Conservation (phyloP, 768 basidiomycete species). For the Hypholoma fasciculare region DNA sequence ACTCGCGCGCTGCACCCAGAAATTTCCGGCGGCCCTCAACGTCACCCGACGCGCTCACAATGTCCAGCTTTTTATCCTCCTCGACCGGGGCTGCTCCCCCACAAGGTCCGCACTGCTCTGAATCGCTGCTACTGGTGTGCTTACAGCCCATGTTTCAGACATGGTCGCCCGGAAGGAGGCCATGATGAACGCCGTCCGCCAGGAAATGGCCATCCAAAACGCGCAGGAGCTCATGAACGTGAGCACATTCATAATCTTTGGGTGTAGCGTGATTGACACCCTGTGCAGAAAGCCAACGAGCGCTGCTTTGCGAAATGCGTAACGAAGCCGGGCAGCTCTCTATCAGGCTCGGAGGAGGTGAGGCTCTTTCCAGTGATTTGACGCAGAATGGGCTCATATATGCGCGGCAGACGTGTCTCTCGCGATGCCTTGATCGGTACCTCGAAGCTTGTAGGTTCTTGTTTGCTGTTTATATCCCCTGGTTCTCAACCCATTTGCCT, state of each 20-base stretch:
- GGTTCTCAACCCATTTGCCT: not conserved
- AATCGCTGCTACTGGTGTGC: not conserved
- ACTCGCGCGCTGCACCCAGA: slow-evolving; percentile 7
- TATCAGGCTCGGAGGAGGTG: slow-evolving; percentile 76
- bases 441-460: slow-evolving; percentile 76
- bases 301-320: slow-evolving; percentile 80
- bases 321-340: slow-evolving; percentile 68
- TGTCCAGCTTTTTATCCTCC: slow-evolving; percentile 55
- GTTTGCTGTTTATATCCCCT: not conserved
- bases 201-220: slow-evolving; percentile 71
- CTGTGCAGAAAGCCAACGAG: slow-evolving; percentile 72
- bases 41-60: slow-evolving; percentile 21
- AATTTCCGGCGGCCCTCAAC: slow-evolving; percentile 5
- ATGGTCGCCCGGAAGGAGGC: slow-evolving; percentile 49
- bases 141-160: slow-evolving; percentile 27
- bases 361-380: not conserved
- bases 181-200: slow-evolving; percentile 63
- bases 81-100: slow-evolving; percentile 26
- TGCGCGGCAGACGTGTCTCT: slow-evolving; percentile 62
- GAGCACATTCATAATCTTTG: slow-evolving; percentile 16
- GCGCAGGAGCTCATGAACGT: slow-evolving; percentile 85
- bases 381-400: not conserved
- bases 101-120: slow-evolving; percentile 20
- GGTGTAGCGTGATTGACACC: not conserved
- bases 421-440: slow-evolving; percentile 78